A percentile compares a stretch with the other conserved stretches of the same genome.
Conservation (phyloP, 805 yeast genomes). For the Grigorovia yakushimaensis region DNA sequence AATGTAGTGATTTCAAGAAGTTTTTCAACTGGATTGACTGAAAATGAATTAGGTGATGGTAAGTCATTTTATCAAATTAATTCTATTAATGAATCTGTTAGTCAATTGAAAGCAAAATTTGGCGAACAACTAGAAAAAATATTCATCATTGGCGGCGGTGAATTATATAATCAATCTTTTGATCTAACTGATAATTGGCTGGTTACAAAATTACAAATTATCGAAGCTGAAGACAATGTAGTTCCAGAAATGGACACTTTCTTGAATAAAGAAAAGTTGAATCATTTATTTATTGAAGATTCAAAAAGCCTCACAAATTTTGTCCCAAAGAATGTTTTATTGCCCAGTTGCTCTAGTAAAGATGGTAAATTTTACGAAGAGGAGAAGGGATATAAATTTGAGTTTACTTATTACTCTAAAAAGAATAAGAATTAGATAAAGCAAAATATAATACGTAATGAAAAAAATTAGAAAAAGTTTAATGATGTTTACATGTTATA, state of each 20-base stretch:
- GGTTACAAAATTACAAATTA: conserved; percentile 55
- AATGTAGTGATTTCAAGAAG: conserved; percentile 67
- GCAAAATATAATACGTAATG: not conserved
- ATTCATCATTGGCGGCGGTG: conserved; percentile 89
- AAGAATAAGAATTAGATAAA: not conserved
- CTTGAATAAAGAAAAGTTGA: conserved; percentile 32
- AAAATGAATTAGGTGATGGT: conserved; percentile 4
- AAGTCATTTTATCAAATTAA: conserved; percentile 24
- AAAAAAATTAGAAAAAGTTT: not conserved
- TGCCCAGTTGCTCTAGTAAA: conserved; percentile 34
- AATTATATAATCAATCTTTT: conserved; percentile 55
- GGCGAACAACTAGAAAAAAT: conserved; percentile 40
- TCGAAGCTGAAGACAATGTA: conserved; percentile 13
- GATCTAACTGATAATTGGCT: conserved; percentile 45
- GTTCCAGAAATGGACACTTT: conserved; percentile 61
- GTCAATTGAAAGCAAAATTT: conserved; percentile 14
- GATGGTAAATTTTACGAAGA: conserved; percentile 30
- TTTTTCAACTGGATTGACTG: conserved; percentile 7
- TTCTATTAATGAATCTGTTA: conserved; percentile 38
- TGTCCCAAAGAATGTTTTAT: conserved; percentile 15
- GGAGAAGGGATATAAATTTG: conserved; percentile 47
- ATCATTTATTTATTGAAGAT: conserved; percentile 15
- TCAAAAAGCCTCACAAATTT: conserved; percentile 30
- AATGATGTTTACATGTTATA: too few relatives aligned
- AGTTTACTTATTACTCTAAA: conserved; percentile 51